phyloP scores from a whole-genome alignment of 148 eudicot species.

The Bassia scoparia region DNA sequence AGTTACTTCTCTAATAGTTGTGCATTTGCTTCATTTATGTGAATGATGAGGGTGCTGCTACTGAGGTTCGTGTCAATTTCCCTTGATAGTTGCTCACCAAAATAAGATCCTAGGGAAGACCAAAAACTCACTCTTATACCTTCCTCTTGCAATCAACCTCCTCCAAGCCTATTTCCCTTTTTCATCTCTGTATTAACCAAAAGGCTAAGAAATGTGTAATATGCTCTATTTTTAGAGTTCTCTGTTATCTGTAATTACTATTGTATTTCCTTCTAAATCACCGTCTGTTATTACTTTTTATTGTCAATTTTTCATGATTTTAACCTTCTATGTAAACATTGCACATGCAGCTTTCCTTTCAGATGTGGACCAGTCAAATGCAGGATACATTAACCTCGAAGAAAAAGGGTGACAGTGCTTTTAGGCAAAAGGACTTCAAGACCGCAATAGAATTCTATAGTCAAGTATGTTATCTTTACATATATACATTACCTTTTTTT shows the following conservation, averaged over 20 bases:
- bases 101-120: too few species aligned
- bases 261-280: not conserved
- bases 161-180: too few species aligned
- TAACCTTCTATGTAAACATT: constrained; percentile 12
- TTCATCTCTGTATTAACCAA: not conserved
- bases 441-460: constrained; percentile 78
- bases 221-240: not conserved
- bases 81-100: too few species aligned
- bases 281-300: not conserved
- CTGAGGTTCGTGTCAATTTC: too few species aligned
- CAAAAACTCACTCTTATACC: too few species aligned
- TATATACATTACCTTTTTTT: not conserved
- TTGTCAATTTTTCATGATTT: not conserved
- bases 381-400: constrained; percentile 87
- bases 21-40: not conserved
- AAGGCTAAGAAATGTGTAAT: not conserved
- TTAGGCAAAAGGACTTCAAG: constrained; percentile 72
- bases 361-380: constrained; percentile 99
- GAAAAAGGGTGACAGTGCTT: constrained; percentile 90
- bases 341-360: constrained; percentile 78
- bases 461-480: constrained; percentile 43
- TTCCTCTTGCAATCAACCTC: too few species aligned
- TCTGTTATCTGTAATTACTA: not conserved
- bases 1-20: not conserved
- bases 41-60: too few species aligned